A percentile compares a stretch with the other conserved stretches of the same genome.
phyloP scores from a whole-genome alignment of 1,284 basidiomycete genomes.

The Marasmius sp. region DNA sequence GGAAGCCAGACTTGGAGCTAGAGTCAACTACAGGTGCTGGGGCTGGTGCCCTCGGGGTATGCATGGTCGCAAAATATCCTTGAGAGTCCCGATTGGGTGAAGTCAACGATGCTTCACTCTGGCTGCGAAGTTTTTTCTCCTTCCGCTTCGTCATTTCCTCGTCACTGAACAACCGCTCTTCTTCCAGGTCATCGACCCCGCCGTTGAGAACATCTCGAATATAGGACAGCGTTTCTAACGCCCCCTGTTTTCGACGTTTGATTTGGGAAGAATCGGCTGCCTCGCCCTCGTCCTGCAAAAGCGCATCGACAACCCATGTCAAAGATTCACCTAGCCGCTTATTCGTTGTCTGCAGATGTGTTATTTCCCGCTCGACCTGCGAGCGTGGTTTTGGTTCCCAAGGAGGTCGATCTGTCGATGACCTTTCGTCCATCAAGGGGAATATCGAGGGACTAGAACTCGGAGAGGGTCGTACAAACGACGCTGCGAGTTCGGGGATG shows the following conservation, averaged over 20 bases:
- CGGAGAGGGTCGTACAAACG: conserved; percentile 55
- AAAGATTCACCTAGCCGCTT: conserved; percentile 65
- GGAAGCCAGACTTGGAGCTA: conserved; percentile 8
- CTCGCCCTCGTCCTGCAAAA: conserved; percentile 57
- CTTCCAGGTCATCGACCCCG: conserved; percentile 53
- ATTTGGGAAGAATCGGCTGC: conserved; percentile 36
- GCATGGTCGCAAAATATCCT: conserved; percentile 9
- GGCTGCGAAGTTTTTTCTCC: conserved; percentile 18
- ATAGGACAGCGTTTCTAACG: conserved; percentile 71
- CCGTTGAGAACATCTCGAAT: conserved; percentile 71
- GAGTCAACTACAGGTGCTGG: conserved; percentile 18
- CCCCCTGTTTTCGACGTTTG: conserved; percentile 57
- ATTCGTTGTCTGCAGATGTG: conserved; percentile 51
- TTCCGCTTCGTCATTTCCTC: conserved; percentile 38
- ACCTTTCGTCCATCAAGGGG: conserved; percentile 63
- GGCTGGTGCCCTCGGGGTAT: conserved; percentile 16
- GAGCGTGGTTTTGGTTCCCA: conserved; percentile 66
- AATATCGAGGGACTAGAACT: conserved; percentile 48
- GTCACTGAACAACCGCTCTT: conserved; percentile 60
- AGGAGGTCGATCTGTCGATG: conserved; percentile 53
- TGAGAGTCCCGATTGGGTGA: background rate
- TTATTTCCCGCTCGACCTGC: conserved; percentile 65
- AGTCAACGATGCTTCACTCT: conserved; percentile 9
- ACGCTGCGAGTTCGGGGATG: conserved; percentile 76
- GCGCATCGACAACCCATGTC: conserved; percentile 66